phyloP scores from a whole-genome alignment of 1,284 basidiomycete species.

The Ustilago esculenta region DNA sequence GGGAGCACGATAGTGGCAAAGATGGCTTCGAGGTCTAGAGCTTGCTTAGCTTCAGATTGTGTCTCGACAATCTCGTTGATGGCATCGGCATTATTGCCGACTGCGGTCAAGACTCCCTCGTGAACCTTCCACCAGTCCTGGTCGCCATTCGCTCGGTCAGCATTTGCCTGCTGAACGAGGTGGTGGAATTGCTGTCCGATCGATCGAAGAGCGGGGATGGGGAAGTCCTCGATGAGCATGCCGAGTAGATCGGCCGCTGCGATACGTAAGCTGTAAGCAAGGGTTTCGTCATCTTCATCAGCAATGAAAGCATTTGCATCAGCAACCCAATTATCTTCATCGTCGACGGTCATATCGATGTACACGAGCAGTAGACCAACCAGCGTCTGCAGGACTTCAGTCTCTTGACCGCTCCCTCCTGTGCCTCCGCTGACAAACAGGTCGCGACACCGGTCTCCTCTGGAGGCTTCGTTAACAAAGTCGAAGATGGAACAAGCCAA shows the following conservation, averaged over 20 bases:
- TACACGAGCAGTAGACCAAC: slow-evolving; percentile 76
- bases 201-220: slow-evolving; percentile 73
- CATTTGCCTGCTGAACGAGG: slow-evolving; percentile 72
- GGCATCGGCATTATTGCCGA: slow-evolving; percentile 84
- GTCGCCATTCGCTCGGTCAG: slow-evolving; percentile 57
- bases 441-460: slow-evolving; percentile 74
- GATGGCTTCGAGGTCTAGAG: slow-evolving; percentile 78
- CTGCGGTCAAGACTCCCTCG: slow-evolving; percentile 82
- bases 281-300: slow-evolving; percentile 91
- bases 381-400: slow-evolving; percentile 70
- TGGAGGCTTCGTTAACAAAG: slow-evolving; percentile 76
- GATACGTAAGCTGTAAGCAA: slow-evolving; percentile 81
- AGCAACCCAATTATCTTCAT: slow-evolving; percentile 90
- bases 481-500: slow-evolving; percentile 83
- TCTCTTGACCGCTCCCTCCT: slow-evolving; percentile 68
- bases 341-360: slow-evolving; percentile 86
- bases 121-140: slow-evolving; percentile 77
- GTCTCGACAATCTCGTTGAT: slow-evolving; percentile 81
- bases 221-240: slow-evolving; percentile 79
- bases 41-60: slow-evolving; percentile 57
- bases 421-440: slow-evolving; percentile 71
- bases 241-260: slow-evolving; percentile 84
- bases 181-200: slow-evolving; percentile 57
- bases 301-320: slow-evolving; percentile 91
- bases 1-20: slow-evolving; percentile 82